phyloP scores from a whole-genome alignment of 768 basidiomycete genomes.

The Boletus subparvulus region DNA sequence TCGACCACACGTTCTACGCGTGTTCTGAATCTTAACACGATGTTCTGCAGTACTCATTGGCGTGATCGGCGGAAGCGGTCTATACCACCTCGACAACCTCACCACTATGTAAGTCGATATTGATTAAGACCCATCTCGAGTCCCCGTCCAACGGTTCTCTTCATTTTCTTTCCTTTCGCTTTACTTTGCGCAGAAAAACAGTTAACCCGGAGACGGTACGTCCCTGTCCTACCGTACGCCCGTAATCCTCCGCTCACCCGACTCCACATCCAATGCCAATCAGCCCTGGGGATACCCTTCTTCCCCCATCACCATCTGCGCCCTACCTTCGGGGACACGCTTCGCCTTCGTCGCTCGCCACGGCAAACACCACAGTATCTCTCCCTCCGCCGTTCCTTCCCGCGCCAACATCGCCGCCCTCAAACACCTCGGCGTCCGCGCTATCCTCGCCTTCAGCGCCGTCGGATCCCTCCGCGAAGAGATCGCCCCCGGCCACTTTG shows the following conservation, averaged over 20 bases:
- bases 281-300: conserved; percentile 94
- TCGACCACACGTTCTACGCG: neutral
- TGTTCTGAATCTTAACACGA: neutral
- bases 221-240: neutral
- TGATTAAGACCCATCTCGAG: neutral
- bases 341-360: conserved; percentile 94
- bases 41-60: conserved; percentile 66
- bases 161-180: neutral
- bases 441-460: conserved; percentile 91
- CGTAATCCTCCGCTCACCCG: neutral
- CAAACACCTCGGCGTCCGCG: conserved; percentile 87
- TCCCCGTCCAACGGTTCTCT: neutral
- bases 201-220: conserved; percentile 82
- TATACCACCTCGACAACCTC: conserved; percentile 92
- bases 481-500: conserved; percentile 85
- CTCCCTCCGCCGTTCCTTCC: conserved; percentile 77
- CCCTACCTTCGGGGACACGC: conserved; percentile 75
- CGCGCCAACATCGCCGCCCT: conserved; percentile 96
- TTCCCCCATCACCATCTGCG: conserved; percentile 87
- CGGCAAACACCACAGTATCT: conserved; percentile 74
- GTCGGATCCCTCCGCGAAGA: conserved; percentile 95
- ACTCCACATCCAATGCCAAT: neutral
- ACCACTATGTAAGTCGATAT: conserved; percentile 70
- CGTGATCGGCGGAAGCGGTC: conserved; percentile 88
- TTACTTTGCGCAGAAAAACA: conserved; percentile 53